Conservation (phyloP, 306 rosid species). For the Quercus berberidifolia region DNA sequence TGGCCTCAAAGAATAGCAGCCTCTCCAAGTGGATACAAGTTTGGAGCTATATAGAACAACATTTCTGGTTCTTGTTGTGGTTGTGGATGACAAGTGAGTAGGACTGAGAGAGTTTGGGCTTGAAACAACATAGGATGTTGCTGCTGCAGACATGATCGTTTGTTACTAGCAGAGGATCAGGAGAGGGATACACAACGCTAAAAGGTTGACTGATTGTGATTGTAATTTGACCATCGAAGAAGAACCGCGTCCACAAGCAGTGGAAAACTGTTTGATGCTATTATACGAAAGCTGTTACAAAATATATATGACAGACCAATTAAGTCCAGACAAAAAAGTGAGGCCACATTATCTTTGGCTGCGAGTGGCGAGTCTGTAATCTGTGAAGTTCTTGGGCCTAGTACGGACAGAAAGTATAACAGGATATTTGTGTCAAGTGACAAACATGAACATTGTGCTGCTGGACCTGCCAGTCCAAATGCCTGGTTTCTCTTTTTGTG, state of each 20-base stretch:
- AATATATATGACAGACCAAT: not conserved
- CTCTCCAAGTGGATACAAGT: conserved; percentile 32
- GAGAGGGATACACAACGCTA: not conserved
- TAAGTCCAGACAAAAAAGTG: not conserved
- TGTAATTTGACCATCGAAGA: not conserved
- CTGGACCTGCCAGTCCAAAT: too few species aligned
- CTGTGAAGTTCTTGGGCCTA: too few species aligned
- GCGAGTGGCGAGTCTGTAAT: too few species aligned
- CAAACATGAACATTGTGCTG: too few species aligned
- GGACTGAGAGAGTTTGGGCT: conserved; percentile 12
- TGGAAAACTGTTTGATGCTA: not conserved
- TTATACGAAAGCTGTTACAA: not conserved
- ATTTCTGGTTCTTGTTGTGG: conserved; percentile 14
- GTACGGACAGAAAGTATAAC: too few species aligned
- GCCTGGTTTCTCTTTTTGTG: too few species aligned
- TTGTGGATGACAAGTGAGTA: conserved; percentile 15
- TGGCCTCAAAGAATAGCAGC: conserved; percentile 24
- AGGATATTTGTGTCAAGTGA: too few species aligned
- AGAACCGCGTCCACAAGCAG: not conserved
- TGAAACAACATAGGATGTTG: conserved; percentile 15
- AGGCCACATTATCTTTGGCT: not conserved
- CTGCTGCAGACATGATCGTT: conserved; percentile 41
- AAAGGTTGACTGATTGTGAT: not conserved
- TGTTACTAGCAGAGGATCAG: not conserved
- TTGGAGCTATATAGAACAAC: conserved; percentile 8